Evolutionary conservation across 179 eudicot species (phyloP).

Genomic region (Amaranthus tricolor): DNA sequence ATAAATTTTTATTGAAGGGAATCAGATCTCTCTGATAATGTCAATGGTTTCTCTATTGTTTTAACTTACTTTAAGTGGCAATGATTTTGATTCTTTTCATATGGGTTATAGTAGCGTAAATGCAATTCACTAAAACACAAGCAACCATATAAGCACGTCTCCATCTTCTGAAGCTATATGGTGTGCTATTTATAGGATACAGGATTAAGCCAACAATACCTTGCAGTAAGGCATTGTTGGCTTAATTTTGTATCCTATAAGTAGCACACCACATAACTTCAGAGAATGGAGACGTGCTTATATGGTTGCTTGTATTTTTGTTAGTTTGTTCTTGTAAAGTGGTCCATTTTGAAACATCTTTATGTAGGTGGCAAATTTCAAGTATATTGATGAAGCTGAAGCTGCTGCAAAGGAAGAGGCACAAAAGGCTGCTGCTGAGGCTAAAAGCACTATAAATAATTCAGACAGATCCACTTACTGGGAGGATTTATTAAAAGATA

Average conservation of each 20-base stretch:
- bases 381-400: constrained; percentile 75
- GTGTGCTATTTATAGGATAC: not conserved
- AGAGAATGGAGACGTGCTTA: no score
- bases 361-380: constrained; percentile 88
- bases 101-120: no score
- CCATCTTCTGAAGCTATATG: no score
- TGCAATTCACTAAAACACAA: no score
- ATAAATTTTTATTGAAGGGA: not conserved
- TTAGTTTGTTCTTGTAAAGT: no score
- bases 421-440: constrained; percentile 43
- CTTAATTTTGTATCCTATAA: not conserved
- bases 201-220: not conserved
- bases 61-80: no score
- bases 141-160: no score
- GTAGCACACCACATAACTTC: not conserved
- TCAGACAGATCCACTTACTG: constrained; percentile 67
- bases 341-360: not conserved
- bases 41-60: not conserved
- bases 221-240: not conserved
- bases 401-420: constrained; percentile 72
- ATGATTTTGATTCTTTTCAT: not conserved
- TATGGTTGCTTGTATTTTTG: no score
- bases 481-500: constrained; percentile 85
- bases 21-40: not conserved
- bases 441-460: constrained; percentile 44